These are phyloP conservation scores for Rhizopus microsporus DNA, from an alignment of 371 early-diverging fungal species.

Conservation along the genomic window DNA sequence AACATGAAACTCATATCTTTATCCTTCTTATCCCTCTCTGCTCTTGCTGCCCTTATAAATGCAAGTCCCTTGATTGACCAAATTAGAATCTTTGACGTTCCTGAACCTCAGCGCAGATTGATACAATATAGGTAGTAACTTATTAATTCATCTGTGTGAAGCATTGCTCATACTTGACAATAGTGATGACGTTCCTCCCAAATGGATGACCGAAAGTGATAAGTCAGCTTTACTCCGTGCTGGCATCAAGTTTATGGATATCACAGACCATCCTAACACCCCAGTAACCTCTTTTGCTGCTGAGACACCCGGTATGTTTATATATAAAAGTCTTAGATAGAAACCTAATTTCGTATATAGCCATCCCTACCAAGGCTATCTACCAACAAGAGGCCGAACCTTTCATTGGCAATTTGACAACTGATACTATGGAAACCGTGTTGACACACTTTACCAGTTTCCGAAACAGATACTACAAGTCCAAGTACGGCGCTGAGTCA, in stretches of 20 bases:
- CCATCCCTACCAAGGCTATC: conserved; percentile 42
- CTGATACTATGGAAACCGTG: conserved; percentile 60
- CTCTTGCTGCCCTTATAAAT: conserved; percentile 21
- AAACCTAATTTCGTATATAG: conserved; percentile 19
- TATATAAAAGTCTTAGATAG: neutral
- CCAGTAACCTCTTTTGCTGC: conserved; percentile 6
- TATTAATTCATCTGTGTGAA: neutral
- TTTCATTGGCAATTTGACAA: conserved; percentile 61
- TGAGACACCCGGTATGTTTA: conserved; percentile 33
- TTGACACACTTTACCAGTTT: conserved; percentile 77
- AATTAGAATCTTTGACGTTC: conserved; percentile 21
- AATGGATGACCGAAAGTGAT: conserved; percentile 68
- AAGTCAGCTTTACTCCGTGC: conserved; percentile 67
- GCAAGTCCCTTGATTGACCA: conserved; percentile 39
- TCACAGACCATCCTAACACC: conserved; percentile 68
- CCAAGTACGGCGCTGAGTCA: conserved; percentile 68
- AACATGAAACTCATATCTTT: conserved; percentile 25
- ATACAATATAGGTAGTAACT: conserved; percentile 33
- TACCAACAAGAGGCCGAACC: conserved; percentile 58
- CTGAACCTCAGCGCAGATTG: conserved; percentile 34
- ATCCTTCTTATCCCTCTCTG: conserved; percentile 32
- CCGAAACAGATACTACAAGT: conserved; percentile 89
- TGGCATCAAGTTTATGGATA: conserved; percentile 81
- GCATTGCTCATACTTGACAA: neutral
- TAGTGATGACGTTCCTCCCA: conserved; percentile 50